Evolutionary conservation across 805 yeast genomes (phyloP).

Genomic region (Metschnikowia chrysomelidarum): DNA sequence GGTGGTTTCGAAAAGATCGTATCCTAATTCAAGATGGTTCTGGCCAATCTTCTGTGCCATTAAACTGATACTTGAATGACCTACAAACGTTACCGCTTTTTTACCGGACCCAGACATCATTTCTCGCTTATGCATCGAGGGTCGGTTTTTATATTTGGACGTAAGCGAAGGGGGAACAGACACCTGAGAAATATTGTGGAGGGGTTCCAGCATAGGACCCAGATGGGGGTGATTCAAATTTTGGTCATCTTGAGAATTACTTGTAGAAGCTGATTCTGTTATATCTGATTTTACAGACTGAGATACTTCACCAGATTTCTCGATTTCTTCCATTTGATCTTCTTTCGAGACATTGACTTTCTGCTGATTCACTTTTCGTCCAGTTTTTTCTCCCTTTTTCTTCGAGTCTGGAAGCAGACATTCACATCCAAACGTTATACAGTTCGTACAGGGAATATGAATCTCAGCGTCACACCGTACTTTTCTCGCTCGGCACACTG

Average conservation of each 20-base stretch:
- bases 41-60: conserved; percentile 47
- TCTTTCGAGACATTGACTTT: neutral
- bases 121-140: conserved; percentile 37
- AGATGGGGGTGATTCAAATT: no score
- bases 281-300: no score
- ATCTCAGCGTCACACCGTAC: conserved; percentile 76
- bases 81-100: conserved; percentile 48
- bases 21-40: conserved; percentile 46
- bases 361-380: conserved; percentile 13
- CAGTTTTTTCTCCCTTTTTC: conserved; percentile 35
- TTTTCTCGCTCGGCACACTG: conserved; percentile 73
- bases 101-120: conserved; percentile 20
- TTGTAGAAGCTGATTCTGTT: no score
- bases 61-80: conserved; percentile 49
- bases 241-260: no score
- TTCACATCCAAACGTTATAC: conserved; percentile 69
- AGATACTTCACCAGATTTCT: neutral
- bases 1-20: conserved; percentile 36
- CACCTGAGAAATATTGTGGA: conserved; percentile 41
- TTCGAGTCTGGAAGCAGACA: conserved; percentile 65
- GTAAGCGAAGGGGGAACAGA: conserved; percentile 44
- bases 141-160: conserved; percentile 39
- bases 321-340: no score
- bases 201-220: conserved; percentile 31
- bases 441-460: conserved; percentile 56